Evolutionary conservation across 129 eudicot species (phyloP).

Genomic region (Tagetes erecta): DNA sequence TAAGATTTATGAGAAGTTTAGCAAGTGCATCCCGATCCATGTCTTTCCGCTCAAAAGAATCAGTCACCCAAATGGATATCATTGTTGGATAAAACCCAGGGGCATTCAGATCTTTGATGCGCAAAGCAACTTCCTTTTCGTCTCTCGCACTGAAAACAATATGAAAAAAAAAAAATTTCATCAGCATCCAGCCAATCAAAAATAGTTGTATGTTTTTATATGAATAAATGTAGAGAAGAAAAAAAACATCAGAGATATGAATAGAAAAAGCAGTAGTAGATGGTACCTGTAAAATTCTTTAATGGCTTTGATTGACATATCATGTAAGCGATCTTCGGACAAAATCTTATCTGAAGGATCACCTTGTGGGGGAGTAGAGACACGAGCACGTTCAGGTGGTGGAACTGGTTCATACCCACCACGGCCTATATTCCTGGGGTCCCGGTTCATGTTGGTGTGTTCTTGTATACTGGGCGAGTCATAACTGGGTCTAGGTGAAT

Average conservation of each 20-base stretch:
- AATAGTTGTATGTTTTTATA: neutral
- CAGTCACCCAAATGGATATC: constrained; percentile 77
- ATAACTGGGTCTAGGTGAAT: constrained; percentile 39
- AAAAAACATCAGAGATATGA: neutral
- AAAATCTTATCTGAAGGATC: constrained; percentile 47
- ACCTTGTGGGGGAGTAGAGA: constrained; percentile 35
- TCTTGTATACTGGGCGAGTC: constrained; percentile 42
- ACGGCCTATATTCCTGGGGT: constrained; percentile 45
- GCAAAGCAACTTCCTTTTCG: constrained; percentile 79
- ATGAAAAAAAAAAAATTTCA: neutral
- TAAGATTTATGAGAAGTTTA: constrained; percentile 68
- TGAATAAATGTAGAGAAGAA: neutral
- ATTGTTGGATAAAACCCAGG: constrained; percentile 72
- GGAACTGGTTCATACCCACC: constrained; percentile 40
- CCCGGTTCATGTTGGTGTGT: constrained; percentile 34
- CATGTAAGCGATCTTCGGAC: constrained; percentile 71
- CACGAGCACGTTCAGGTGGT: constrained; percentile 43
- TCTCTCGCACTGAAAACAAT: constrained; percentile 68
- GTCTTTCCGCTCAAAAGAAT: constrained; percentile 92
- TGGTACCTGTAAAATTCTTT: constrained; percentile 85
- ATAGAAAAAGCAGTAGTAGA: constrained; percentile 11
- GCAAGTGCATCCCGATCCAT: constrained; percentile 65
- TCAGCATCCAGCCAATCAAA: neutral
- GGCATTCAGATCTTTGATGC: constrained; percentile 81
- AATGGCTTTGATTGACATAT: constrained; percentile 70